A percentile compares a stretch with the other conserved stretches of the same genome.
phyloP scores from a whole-genome alignment of 257 asterid species.

The Jasminum sambac region DNA sequence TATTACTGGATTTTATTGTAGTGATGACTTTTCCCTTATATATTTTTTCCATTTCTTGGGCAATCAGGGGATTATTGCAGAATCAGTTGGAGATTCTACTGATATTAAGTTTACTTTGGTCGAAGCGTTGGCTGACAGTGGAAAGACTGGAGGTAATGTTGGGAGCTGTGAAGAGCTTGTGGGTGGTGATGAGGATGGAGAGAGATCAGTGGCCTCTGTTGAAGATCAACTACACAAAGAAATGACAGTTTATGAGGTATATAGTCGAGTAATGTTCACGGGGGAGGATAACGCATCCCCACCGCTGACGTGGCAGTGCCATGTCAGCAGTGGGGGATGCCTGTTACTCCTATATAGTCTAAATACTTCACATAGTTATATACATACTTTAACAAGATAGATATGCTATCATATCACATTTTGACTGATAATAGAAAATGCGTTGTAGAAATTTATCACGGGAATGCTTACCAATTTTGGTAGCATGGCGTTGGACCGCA shows the following conservation, averaged over 20 bases:
- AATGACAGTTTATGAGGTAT: constrained; percentile 95
- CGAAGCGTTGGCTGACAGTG: constrained; percentile 60
- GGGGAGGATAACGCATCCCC: too few species aligned
- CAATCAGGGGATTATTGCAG: constrained; percentile 81
- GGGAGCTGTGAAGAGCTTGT: constrained; percentile 77
- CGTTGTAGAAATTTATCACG: constrained; percentile 76
- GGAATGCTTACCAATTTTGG: constrained; percentile 98
- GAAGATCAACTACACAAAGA: constrained; percentile 93
- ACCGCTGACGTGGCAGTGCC: too few species aligned
- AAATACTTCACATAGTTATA: too few species aligned
- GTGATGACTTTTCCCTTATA: not conserved
- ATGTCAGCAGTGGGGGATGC: too few species aligned
- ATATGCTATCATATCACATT: too few species aligned
- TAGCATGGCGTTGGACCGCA: constrained; percentile 95
- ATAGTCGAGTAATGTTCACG: too few species aligned
- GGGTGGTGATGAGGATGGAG: constrained; percentile 83
- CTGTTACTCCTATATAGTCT: too few species aligned
- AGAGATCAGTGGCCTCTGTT: constrained; percentile 78
- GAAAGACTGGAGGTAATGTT: constrained; percentile 53
- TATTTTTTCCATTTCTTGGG: constrained; percentile 18
- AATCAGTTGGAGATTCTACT: constrained; percentile 56
- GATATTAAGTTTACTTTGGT: constrained; percentile 65
- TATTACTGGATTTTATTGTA: not conserved
- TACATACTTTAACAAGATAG: too few species aligned
- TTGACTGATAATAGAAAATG: not conserved